These are phyloP conservation scores for Ramaria sp. DNA, from an alignment of 768 basidiomycete genomes.

Conservation along the genomic window DNA sequence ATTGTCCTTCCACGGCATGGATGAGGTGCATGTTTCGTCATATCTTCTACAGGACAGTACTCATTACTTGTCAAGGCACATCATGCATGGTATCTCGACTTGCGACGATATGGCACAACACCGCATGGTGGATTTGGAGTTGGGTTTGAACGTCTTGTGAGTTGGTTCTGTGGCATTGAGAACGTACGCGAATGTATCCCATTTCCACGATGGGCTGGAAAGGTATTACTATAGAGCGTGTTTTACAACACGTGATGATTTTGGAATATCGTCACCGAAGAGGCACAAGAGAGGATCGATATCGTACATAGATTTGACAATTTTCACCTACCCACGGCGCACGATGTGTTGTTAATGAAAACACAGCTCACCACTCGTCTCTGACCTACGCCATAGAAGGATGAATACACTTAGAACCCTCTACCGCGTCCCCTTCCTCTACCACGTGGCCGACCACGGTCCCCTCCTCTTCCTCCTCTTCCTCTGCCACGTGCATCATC, in stretches of 20 bases:
- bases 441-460: constrained; percentile 39
- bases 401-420: constrained; percentile 16
- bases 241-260: not conserved
- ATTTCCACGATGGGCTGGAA: constrained; percentile 83
- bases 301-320: not conserved
- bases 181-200: constrained; percentile 91
- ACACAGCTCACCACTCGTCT: not conserved
- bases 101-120: constrained; percentile 75
- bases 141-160: constrained; percentile 86
- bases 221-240: constrained; percentile 46
- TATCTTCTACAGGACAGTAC: not conserved
- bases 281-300: not conserved
- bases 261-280: not conserved
- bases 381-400: not conserved
- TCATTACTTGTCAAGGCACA: not conserved
- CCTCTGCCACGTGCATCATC: constrained; percentile 61
- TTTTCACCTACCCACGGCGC: constrained; percentile 1
- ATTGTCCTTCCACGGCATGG: constrained; percentile 38
- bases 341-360: not conserved
- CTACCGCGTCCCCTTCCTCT: constrained; percentile 45
- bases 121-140: constrained; percentile 95
- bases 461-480: constrained; percentile 37
- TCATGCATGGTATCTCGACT: constrained; percentile 66
- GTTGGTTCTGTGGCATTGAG: constrained; percentile 77
- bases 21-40: constrained; percentile 26